Evolutionary conservation across 202 grass and related monocot genomes (phyloP).

Genomic region (Carex arenaria): DNA sequence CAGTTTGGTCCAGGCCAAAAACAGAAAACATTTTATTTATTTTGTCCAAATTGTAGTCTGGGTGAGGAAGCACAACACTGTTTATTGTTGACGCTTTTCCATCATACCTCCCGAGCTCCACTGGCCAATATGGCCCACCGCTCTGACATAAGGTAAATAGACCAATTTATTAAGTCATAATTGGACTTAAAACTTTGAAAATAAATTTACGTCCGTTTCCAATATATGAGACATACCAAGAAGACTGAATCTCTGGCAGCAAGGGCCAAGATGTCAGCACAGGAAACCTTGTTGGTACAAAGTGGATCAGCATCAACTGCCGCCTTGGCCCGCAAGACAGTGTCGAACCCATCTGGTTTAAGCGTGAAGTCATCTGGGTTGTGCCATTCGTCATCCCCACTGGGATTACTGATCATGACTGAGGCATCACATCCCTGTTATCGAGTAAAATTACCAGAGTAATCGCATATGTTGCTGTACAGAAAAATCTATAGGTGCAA

Average conservation of each 20-base stretch:
- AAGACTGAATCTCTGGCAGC: slow-evolving; percentile 54
- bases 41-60: slow-evolving; percentile 43
- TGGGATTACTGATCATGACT: slow-evolving; percentile 37
- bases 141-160: slow-evolving; percentile 28
- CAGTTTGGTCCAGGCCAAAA: slow-evolving; percentile 45
- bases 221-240: slow-evolving; percentile 10
- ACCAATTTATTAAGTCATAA: not conserved
- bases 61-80: slow-evolving; percentile 48
- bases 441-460: not conserved
- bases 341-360: slow-evolving; percentile 44
- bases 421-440: slow-evolving; percentile 64
- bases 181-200: not conserved
- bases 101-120: slow-evolving; percentile 67
- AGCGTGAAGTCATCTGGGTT: slow-evolving; percentile 40
- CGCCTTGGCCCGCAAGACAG: slow-evolving; percentile 47
- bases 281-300: slow-evolving; percentile 66
- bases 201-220: not conserved
- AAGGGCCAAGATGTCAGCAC: slow-evolving; percentile 75
- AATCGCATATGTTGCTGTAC: not conserved
- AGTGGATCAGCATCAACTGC: slow-evolving; percentile 45
- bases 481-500: not conserved
- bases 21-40: slow-evolving; percentile 45
- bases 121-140: slow-evolving; percentile 51
- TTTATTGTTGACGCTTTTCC: slow-evolving; percentile 31
- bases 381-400: slow-evolving; percentile 57